phyloP scores from a whole-genome alignment of 2,329 filamentous ascomycete genomes.

The Trichoderma semiorbis region DNA sequence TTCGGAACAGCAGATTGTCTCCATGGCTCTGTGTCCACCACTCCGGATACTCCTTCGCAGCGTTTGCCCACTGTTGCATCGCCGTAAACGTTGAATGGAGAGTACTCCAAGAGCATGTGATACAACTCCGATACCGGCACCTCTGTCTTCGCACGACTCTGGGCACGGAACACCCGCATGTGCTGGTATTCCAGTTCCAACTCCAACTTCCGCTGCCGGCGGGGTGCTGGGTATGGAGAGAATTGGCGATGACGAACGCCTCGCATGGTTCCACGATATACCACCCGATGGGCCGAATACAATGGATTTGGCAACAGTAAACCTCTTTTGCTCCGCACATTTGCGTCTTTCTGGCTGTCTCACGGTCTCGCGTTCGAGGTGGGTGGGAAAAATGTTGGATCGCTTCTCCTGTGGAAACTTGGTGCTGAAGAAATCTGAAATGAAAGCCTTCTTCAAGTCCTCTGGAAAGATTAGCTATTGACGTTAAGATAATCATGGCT shows the following conservation, averaged over 20 bases:
- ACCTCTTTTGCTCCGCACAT: conserved; percentile 17
- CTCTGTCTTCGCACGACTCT: conserved; percentile 3
- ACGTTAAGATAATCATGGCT: background rate
- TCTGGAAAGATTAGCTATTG: background rate
- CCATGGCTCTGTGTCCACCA: background rate
- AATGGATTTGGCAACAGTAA: conserved; percentile 11
- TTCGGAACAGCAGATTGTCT: background rate
- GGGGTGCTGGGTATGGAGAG: background rate
- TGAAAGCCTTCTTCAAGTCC: background rate
- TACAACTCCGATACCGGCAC: background rate
- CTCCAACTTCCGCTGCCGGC: background rate
- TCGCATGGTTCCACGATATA: conserved; percentile 13
- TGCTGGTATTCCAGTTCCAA: conserved; percentile 2
- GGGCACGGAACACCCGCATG: background rate
- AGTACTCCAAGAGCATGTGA: background rate
- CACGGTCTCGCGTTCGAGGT: background rate
- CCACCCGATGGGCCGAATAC: conserved; percentile 11
- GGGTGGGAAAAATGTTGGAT: background rate
- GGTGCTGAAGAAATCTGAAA: background rate
- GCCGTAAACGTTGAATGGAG: background rate
- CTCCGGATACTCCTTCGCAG: background rate
- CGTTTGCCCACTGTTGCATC: background rate
- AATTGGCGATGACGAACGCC: background rate
- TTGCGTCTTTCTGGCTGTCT: background rate
- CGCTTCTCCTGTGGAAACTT: background rate